Evolutionary conservation across 73 alveolate species (phyloP), one percentile per base, ranked within the genome.

Genomic region (Symbiodinium natans): DNA sequence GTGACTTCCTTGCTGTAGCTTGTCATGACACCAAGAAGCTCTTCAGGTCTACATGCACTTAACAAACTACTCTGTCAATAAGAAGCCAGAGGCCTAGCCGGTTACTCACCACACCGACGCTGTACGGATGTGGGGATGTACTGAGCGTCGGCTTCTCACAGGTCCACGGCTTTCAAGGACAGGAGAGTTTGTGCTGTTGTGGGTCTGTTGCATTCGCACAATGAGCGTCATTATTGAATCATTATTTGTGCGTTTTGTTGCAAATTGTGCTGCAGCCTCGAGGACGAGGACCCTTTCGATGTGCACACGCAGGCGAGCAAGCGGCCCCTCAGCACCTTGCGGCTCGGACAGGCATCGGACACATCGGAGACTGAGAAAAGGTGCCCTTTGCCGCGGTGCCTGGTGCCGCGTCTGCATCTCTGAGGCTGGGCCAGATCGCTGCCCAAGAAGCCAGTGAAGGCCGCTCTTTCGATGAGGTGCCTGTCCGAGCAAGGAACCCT

Each of bases 41-140:
- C n/a, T n/a, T n/a, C n/a, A 88, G 88, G 97, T 59, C 80, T 90
- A 90, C 54, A 90, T 90, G 97, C 97, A 90, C 39, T 54, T 90
- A 34, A 90, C 97, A 11, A 90, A 90, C 89, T 90, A 90, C 54
- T 90, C 97, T 5, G 95, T 90, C 83, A 90, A 90, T 89, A 90
- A 90, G 41, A 90, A 90, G 88, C 52, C 97, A 42, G 25, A 33
- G 25, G 89, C 89, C 88, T 73, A 27, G 59, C 13, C 59, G 59
- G 59, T 9, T 13, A 46, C 13, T 6, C 59, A n/a, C 59, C 59
- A 46, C 21, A 46, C 59, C 59, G 59, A 13, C 21, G 21, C 6
- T 46, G 59, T 46, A 13, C 13, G 59, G 59, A 46, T 46, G 6
- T 46, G 13, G 59, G 59, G 6, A 13, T 46, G 59, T 6, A 13